phyloP scores from a whole-genome alignment of 495 filamentous ascomycete genomes.

The Penicillium flavigenum region DNA sequence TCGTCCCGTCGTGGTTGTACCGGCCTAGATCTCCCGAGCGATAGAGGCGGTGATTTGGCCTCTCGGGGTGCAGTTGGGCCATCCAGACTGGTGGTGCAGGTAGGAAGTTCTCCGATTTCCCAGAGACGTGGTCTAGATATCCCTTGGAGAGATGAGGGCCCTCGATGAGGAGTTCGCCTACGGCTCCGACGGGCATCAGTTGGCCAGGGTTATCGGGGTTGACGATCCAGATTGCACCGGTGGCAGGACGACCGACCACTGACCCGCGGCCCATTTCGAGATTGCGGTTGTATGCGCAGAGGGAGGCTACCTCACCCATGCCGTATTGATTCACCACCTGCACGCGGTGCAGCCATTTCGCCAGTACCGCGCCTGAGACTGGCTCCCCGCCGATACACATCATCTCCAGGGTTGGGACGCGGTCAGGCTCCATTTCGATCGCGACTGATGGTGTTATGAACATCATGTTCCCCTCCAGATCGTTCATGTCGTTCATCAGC shows the following conservation, averaged over 20 bases:
- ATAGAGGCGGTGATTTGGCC: conserved; percentile 46
- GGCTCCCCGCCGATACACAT: conserved; percentile 48
- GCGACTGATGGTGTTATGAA: conserved; percentile 47
- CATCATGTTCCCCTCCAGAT: conserved; percentile 39
- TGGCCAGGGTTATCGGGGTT: conserved; percentile 46
- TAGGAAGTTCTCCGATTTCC: conserved; percentile 24
- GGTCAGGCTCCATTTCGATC: conserved; percentile 33
- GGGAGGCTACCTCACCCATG: conserved; percentile 45
- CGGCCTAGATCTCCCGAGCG: conserved; percentile 79
- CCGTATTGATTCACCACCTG: conserved; percentile 58
- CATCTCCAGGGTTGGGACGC: conserved; percentile 37
- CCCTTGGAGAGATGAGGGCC: conserved; percentile 53
- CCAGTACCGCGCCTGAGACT: conserved; percentile 41
- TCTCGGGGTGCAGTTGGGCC: conserved; percentile 11
- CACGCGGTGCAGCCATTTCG: conserved; percentile 45
- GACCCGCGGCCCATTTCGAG: conserved; percentile 12
- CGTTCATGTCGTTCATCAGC: conserved; percentile 33
- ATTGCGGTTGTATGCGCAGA: conserved; percentile 26
- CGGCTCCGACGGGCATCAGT: conserved; percentile 51
- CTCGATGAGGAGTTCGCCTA: conserved; percentile 61
- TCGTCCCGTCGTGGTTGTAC: conserved; percentile 64
- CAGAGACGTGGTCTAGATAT: conserved; percentile 45
- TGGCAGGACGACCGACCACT: conserved; percentile 22
- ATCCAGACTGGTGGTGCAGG: conserved; percentile 16
- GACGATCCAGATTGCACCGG: conserved; percentile 51